Evolutionary conservation across 148 eudicot species (phyloP).

Genomic region (Drosera capensis): DNA sequence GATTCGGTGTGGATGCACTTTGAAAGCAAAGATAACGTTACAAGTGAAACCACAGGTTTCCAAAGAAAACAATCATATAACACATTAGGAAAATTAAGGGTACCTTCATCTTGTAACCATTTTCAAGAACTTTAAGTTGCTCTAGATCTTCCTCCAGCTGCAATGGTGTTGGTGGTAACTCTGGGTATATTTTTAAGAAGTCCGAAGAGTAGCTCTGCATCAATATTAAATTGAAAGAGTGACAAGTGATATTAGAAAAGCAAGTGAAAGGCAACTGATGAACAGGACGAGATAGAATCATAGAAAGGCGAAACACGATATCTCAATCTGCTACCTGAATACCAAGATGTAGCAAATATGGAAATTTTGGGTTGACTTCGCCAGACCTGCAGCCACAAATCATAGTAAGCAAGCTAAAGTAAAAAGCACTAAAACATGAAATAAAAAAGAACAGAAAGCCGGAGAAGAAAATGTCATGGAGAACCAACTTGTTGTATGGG

Average conservation of each 20-base stretch:
- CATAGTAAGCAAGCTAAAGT: slow-evolving; percentile 8
- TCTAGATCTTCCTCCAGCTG: slow-evolving; percentile 97
- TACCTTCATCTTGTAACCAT: slow-evolving; percentile 93
- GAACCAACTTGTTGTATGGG: slow-evolving; percentile 66
- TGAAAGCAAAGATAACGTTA: no score
- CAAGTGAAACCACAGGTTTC: not conserved
- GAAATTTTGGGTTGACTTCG: slow-evolving; percentile 62
- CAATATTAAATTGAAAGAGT: no score
- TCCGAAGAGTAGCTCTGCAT: slow-evolving; percentile 81
- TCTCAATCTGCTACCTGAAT: slow-evolving; percentile 44
- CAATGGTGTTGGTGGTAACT: slow-evolving; percentile 66
- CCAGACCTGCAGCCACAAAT: slow-evolving; percentile 93
- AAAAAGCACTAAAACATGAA: not conserved
- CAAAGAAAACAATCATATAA: no score
- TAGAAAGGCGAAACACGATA: no score
- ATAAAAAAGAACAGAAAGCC: not conserved
- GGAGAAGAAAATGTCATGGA: not conserved
- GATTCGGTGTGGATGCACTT: no score
- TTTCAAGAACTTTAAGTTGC: slow-evolving; percentile 88
- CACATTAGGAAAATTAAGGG: not conserved
- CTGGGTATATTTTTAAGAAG: slow-evolving; percentile 61
- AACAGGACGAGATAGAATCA: not conserved
- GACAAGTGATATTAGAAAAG: slow-evolving; percentile 1
- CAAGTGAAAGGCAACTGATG: not conserved
- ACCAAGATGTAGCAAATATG: slow-evolving; percentile 88